phyloP scores from a whole-genome alignment of 345 rosid genomes.

The Syzygium grande region DNA sequence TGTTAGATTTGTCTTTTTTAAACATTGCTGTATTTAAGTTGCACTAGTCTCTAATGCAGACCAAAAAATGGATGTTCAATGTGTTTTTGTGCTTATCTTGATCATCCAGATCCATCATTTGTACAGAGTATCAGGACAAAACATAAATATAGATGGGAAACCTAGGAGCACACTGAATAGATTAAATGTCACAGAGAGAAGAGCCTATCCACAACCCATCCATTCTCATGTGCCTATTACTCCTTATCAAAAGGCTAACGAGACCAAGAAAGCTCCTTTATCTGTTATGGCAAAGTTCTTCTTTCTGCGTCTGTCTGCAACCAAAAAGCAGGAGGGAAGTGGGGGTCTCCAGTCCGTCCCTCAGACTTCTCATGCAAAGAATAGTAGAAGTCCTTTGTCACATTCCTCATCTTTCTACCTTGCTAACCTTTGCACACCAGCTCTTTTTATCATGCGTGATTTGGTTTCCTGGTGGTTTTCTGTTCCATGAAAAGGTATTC shows the following conservation, averaged over 20 bases:
- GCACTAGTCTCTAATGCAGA: not conserved
- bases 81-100: not conserved
- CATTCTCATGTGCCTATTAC: not conserved
- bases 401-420: not conserved
- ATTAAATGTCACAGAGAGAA: not conserved
- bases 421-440: not conserved
- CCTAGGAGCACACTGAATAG: not conserved
- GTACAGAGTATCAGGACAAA: not conserved
- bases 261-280: not conserved
- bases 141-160: not conserved
- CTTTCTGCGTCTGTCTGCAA: not conserved
- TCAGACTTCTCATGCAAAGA: not conserved
- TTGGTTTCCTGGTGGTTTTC: not conserved
- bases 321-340: not conserved
- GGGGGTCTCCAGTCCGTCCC: not conserved
- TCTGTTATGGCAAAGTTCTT: not conserved
- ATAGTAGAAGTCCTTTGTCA: not conserved
- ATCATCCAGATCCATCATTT: not conserved
- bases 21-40: not conserved
- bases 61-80: not conserved
- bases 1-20: not conserved
- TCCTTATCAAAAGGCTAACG: not conserved
- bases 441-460: not conserved
- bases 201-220: not conserved
- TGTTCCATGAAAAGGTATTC: not conserved